A percentile compares a stretch with the other conserved stretches of the same genome.
phyloP scores from a whole-genome alignment of 2,329 filamentous ascomycete species.

The Colletotrichum cordylinicola region DNA sequence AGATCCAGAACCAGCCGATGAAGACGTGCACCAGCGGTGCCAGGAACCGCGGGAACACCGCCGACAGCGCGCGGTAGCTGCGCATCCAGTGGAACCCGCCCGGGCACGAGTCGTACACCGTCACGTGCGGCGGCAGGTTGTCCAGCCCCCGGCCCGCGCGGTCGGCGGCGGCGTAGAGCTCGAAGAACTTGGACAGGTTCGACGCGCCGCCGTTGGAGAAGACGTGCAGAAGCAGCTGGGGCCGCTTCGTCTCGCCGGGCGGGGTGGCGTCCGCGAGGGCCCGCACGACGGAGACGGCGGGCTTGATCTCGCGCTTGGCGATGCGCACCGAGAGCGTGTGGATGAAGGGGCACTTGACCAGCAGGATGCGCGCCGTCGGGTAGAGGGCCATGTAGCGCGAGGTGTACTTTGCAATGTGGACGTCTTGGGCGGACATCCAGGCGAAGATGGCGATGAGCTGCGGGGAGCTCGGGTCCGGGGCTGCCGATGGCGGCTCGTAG shows the following conservation, averaged over 20 bases:
- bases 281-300: conserved; percentile 45
- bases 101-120: conserved; percentile 55
- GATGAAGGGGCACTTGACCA: conserved; percentile 46
- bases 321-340: conserved; percentile 39
- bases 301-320: conserved; percentile 37
- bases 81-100: conserved; percentile 46
- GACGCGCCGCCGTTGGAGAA: conserved; percentile 60
- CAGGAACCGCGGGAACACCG: conserved; percentile 36
- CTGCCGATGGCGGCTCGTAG: conserved; percentile 32
- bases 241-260: conserved; percentile 12
- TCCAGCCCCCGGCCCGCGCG: conserved; percentile 20
- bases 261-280: conserved; percentile 29
- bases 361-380: conserved; percentile 50
- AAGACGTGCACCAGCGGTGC: conserved; percentile 40
- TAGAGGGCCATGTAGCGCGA: conserved; percentile 48
- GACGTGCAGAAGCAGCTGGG: conserved; percentile 49
- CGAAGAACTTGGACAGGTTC: conserved; percentile 43
- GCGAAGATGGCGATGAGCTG: conserved; percentile 52
- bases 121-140: conserved; percentile 45
- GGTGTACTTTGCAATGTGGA: conserved; percentile 58
- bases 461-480: conserved; percentile 33
- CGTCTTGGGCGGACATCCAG: conserved; percentile 58
- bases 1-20: conserved; percentile 35
- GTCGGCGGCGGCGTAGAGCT: conserved; percentile 33
- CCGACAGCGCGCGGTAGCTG: conserved; percentile 44